phyloP scores from a whole-genome alignment of 2,329 filamentous ascomycete genomes.

The Coniochaeta sp. region DNA sequence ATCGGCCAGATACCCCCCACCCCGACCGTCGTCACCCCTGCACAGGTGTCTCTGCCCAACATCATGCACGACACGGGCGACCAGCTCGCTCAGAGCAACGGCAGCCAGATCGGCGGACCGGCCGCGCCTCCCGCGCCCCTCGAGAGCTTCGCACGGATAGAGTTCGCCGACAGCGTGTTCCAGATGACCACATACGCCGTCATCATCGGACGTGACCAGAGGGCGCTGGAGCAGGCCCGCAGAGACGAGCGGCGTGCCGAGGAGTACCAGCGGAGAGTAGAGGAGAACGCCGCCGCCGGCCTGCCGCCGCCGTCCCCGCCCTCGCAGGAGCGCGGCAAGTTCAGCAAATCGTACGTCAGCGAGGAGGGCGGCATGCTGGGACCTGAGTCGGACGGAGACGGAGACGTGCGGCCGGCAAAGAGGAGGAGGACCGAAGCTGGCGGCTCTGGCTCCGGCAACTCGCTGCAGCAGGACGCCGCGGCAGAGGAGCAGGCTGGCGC shows the following conservation, averaged over 20 bases:
- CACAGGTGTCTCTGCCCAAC: constrained; percentile 36
- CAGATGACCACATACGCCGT: constrained; percentile 71
- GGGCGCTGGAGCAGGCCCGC: constrained; percentile 47
- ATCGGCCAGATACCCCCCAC: constrained; percentile 18
- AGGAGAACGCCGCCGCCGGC: constrained; percentile 39
- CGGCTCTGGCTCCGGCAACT: constrained; percentile 18
- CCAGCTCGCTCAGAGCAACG: constrained; percentile 18
- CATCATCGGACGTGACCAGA: constrained; percentile 64
- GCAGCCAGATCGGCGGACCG: constrained; percentile 24
- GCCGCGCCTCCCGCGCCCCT: constrained; percentile 26
- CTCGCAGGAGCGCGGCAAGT: constrained; percentile 43
- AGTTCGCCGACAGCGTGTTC: constrained; percentile 69
- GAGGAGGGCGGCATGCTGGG: constrained; percentile 63
- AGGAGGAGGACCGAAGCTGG: constrained; percentile 36
- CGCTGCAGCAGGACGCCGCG: constrained; percentile 5
- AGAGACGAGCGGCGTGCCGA: constrained; percentile 41
- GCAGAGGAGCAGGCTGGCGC: constrained; percentile 11
- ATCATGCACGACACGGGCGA: constrained; percentile 22
- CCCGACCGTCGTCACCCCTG: constrained; percentile 26
- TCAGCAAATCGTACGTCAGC: constrained; percentile 59
- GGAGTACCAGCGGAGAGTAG: constrained; percentile 33
- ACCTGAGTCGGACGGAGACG: constrained; percentile 51
- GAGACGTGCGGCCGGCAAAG: constrained; percentile 35
- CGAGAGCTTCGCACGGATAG: constrained; percentile 52
- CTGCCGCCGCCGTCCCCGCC: constrained; percentile 44